A percentile compares a stretch with the other conserved stretches of the same genome.
phyloP scores from a whole-genome alignment of 139 green algal genomes.

The Coelastrella sp. region DNA sequence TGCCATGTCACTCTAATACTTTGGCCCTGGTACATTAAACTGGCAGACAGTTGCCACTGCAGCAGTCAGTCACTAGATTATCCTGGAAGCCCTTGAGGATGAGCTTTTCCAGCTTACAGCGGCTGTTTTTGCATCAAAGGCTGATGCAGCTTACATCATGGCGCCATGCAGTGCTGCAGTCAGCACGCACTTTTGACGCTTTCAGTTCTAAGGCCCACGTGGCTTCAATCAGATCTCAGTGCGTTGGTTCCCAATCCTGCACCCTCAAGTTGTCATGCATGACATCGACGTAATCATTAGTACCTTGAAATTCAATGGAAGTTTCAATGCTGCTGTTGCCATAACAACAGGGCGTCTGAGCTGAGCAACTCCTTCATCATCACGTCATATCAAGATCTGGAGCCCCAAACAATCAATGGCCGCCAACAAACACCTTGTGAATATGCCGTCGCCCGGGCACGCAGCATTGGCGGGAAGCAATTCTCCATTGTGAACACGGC shows the following conservation, averaged over 20 bases:
- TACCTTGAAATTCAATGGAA: not conserved
- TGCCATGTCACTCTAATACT: too few relatives aligned
- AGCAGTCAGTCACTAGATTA: too few relatives aligned
- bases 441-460: slow-evolving; percentile 23
- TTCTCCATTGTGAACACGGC: slow-evolving; percentile 44
- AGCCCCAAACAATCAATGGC: slow-evolving; percentile 38
- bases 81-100: too few relatives aligned
- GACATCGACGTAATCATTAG: not conserved
- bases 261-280: not conserved
- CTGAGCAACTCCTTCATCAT: slow-evolving; percentile 50
- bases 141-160: too few relatives aligned
- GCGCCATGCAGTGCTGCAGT: too few relatives aligned
- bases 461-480: slow-evolving; percentile 33
- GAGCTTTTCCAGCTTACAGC: too few relatives aligned
- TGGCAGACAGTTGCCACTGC: too few relatives aligned
- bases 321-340: not conserved
- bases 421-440: slow-evolving; percentile 28
- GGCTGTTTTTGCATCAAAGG: too few relatives aligned
- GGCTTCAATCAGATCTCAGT: too few relatives aligned
- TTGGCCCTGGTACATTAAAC: too few relatives aligned
- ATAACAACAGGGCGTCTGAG: slow-evolving; percentile 4
- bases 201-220: too few relatives aligned
- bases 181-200: too few relatives aligned
- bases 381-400: slow-evolving; percentile 33
- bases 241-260: not conserved